These are phyloP conservation scores for Sherardia arvensis DNA, from an alignment of 257 asterid genomes.

Conservation along the genomic window DNA sequence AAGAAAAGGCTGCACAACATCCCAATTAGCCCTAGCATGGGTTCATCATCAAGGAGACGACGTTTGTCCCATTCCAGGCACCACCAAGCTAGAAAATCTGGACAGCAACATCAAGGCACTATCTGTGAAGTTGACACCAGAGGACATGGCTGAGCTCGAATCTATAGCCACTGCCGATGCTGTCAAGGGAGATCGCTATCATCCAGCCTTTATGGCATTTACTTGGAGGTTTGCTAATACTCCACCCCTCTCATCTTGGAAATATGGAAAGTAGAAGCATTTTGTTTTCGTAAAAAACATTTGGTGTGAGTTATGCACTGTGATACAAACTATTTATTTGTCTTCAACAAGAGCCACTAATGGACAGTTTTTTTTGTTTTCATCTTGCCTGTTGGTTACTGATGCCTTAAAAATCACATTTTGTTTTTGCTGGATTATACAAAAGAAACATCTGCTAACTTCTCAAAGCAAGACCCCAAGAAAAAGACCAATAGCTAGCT, in stretches of 20 bases:
- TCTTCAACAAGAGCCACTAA: neutral
- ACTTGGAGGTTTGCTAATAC: constrained; percentile 20
- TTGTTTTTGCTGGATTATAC: neutral
- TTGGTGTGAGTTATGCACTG: neutral
- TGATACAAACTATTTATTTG: neutral
- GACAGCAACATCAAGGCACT: constrained; percentile 28
- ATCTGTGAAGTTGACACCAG: constrained; percentile 20
- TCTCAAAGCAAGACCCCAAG: neutral
- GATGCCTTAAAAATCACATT: neutral
- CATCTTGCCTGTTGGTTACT: neutral
- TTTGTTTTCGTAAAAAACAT: neutral
- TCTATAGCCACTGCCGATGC: constrained; percentile 22
- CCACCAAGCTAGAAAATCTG: constrained; percentile 27
- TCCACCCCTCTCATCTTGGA: constrained; percentile 28
- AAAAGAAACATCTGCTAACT: neutral
- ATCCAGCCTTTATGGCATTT: neutral
- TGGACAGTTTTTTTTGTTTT: neutral
- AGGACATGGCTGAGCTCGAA: constrained; percentile 32
- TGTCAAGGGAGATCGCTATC: constrained; percentile 37
- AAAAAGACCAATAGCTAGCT: no score
- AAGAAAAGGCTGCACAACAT: constrained; percentile 23
- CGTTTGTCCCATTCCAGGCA: constrained; percentile 30
- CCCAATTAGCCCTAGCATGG: constrained; percentile 40
- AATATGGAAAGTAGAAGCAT: neutral
- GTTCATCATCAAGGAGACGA: constrained; percentile 30